Evolutionary conservation across 345 rosid species (phyloP).

Genomic region (Diplotaxis tenuifolia): DNA sequence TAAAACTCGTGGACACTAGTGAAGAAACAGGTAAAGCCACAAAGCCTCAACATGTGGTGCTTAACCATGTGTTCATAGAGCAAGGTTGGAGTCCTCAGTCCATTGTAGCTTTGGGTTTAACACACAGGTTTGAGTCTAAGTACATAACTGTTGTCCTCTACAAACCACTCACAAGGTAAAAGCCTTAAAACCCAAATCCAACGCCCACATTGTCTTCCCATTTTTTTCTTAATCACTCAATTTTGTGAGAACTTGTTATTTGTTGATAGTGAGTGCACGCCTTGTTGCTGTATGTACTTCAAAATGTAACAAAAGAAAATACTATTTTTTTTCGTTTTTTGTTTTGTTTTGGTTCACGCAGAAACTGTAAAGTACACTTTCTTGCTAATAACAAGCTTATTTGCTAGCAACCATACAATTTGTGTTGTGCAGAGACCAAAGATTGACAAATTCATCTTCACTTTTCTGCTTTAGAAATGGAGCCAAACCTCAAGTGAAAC

Average conservation of each 20-base stretch:
- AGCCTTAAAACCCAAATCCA: not conserved
- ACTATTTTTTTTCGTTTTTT: not conserved
- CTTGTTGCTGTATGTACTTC: too few species aligned
- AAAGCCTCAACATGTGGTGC: conserved; percentile 81
- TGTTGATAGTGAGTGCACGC: too few species aligned
- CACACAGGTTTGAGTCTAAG: conserved; percentile 85
- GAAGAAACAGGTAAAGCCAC: conserved; percentile 41
- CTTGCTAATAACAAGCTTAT: not conserved
- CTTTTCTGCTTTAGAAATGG: conserved; percentile 13
- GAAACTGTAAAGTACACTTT: not conserved
- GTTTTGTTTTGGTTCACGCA: too few species aligned
- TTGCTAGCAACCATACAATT: not conserved
- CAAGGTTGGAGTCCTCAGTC: conserved; percentile 79
- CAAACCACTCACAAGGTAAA: conserved; percentile 69
- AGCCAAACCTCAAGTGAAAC: not conserved
- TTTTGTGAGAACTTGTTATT: conserved; percentile 11
- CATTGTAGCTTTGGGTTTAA: conserved; percentile 76
- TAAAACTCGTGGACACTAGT: conserved; percentile 56
- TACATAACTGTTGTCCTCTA: conserved; percentile 87
- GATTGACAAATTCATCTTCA: not conserved
- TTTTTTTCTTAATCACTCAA: not conserved
- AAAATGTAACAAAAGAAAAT: too few species aligned
- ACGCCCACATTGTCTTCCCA: conserved; percentile 1
- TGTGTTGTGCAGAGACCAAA: conserved; percentile 42
- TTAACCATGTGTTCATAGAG: conserved; percentile 82